A percentile compares a stretch with the other conserved stretches of the same genome.
These are phyloP conservation scores for Carallia pectinifolia DNA, from an alignment of 345 rosid genomes.

Conservation along the genomic window DNA sequence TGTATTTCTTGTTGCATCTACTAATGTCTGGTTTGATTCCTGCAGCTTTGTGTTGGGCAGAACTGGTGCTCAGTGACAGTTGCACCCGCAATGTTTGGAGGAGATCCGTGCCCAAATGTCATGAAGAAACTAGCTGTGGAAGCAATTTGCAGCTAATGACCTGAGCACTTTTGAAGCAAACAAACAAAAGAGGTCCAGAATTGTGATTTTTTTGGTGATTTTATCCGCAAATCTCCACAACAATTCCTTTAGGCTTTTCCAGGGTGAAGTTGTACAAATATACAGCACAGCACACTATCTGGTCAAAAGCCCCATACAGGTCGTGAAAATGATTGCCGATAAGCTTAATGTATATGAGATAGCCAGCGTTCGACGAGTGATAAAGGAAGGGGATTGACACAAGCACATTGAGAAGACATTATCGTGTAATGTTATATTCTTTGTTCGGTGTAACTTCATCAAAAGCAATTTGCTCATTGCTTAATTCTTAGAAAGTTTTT, in stretches of 20 bases:
- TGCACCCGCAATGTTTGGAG: slow-evolving; percentile 91
- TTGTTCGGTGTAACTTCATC: too few relatives aligned
- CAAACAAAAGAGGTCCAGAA: too few relatives aligned
- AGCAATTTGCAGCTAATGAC: slow-evolving; percentile 67
- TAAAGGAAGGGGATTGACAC: slow-evolving; percentile 16
- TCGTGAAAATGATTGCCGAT: slow-evolving; percentile 39
- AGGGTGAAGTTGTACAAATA: slow-evolving; percentile 78
- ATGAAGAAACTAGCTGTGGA: slow-evolving; percentile 95
- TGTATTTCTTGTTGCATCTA: not conserved
- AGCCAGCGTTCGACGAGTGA: slow-evolving; percentile 13
- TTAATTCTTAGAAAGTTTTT: slow-evolving; percentile 24
- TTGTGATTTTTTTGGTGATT: slow-evolving; percentile 17
- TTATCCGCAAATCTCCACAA: slow-evolving; percentile 17
- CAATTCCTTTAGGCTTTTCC: slow-evolving; percentile 36
- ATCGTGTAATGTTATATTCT: too few relatives aligned
- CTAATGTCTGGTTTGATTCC: slow-evolving; percentile 13
- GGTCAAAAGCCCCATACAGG: slow-evolving; percentile 28
- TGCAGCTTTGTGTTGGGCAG: slow-evolving; percentile 94
- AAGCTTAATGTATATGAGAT: slow-evolving; percentile 23
- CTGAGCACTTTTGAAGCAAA: not conserved
- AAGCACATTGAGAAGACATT: slow-evolving; percentile 54
- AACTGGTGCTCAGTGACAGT: slow-evolving; percentile 87
- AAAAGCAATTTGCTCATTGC: slow-evolving; percentile 7
- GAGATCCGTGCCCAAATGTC: slow-evolving; percentile 86
- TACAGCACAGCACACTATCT: slow-evolving; percentile 44